Evolutionary conservation across 2,329 filamentous ascomycete species (phyloP), one percentile per base, ranked within the genome.

Genomic region (Pseudogymnoascus sp.): DNA sequence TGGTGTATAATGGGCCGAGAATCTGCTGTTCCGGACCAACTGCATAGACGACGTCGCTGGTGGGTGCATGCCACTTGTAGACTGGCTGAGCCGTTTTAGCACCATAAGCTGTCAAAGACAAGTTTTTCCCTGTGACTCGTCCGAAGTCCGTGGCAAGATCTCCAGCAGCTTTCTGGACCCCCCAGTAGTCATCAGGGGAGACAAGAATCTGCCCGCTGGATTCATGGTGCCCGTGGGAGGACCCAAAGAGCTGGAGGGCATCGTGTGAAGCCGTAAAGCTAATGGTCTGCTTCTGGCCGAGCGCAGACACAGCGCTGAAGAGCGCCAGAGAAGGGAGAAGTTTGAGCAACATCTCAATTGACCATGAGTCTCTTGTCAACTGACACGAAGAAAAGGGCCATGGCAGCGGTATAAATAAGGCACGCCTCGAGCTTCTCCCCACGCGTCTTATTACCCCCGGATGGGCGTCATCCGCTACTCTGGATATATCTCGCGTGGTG

Each of bases 131-230:
- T 0, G 86, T 89, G 4, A 90, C 86, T n/a, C 85, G 82, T 15
- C 87, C 87, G 75, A 91, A 88, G 72, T 91, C 88, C 3, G 78
- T 70, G 0, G 86, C 85, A 9, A 91, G 79, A 72, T 91, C 88
- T 40, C 85, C 79, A 0, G 86, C 88, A 4, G 85, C 86, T 26
- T 87, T 82, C 62, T 89, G 79, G 0, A 90, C 88, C 63, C 86
- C 88, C 75, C 84, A 87, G 77, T 83, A 88, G 65, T 90, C 87
- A 63, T 82, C 76, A 19, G 73, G 69, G 9, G 83, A 82, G n/a
- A 86, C 77, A 2, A 82, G 75, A 60, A 88, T 83, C 69, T 83
- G 80, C 0, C 79, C 76, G 60, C 73, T 67, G 11, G 73, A 77
- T 73, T 66, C 66, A 13, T 62, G 59, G 4, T 56, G n/a, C 46